Evolutionary conservation across 192 early-diverging fungal species (phyloP), one percentile per base, ranked within the genome.

Genomic region (Coemansia biformis): DNA sequence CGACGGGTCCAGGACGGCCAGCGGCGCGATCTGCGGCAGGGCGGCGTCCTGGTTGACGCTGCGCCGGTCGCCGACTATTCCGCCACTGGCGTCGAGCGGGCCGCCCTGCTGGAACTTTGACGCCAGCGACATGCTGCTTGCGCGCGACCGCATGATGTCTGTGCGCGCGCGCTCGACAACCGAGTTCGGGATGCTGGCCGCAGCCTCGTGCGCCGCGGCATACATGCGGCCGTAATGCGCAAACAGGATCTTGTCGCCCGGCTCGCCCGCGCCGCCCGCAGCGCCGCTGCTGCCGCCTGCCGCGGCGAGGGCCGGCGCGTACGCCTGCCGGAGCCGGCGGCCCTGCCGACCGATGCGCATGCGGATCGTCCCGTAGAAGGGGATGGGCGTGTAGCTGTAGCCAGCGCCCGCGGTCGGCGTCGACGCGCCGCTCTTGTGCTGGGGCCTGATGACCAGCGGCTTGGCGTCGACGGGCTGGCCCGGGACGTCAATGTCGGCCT

Each of bases 331-430:
- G 8, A 53, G 22, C 30, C 37, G 41, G 38, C 52, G 58, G 7
- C 71, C 71, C 15, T 54, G 57, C 6, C 71, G 53, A 0, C 46
- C 41, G 1, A 83, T 57, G 18, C 63, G 51, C 39, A 81, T 73
- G 14, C 75, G 76, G 19, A 86, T 79, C 28, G 80, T 57, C 22
- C 85, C 81, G 44, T 85, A 78, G 59, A 76, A 86, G 14, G 85
- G 81, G 29, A 86, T 59, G 2, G 75, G 44, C 34, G 55, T 36
- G 51, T 55, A 50, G 40, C 18, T 46, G 51, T 61, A 45, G 44
- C 51, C 42, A 35, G 58, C 3, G 14, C 30, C 38, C 43, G 54
- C 34, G 44, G 24, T 26, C 26, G 60, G 43, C 33, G 57, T 51
- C 13, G 48, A 59, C 32, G 48, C 49, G 12, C 50, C 22, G 46